Evolutionary conservation across 2,329 filamentous ascomycete species (phyloP).

Genomic region (Cercospora brassicicola): DNA sequence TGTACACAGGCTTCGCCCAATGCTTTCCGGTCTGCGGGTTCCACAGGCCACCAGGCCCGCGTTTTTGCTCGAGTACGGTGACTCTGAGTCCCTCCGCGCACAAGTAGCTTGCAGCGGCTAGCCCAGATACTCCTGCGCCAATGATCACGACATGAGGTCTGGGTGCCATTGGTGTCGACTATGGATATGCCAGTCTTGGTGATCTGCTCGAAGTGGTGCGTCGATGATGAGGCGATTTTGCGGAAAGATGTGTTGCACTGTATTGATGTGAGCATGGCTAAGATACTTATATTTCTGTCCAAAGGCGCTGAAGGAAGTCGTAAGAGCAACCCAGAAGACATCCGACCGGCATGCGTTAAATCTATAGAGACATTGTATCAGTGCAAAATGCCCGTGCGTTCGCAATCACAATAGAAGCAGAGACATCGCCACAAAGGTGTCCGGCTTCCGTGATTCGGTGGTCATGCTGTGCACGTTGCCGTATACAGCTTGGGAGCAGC

Average conservation of each 20-base stretch:
- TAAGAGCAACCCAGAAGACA: neutral
- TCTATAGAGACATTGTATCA: neutral
- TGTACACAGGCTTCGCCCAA: conserved; percentile 18
- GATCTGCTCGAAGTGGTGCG: neutral
- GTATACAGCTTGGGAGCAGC: neutral
- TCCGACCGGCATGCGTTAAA: neutral
- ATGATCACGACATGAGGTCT: conserved; percentile 6
- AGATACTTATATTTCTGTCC: neutral
- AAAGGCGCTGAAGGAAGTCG: too few relatives aligned
- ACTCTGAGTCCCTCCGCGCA: conserved; percentile 18
- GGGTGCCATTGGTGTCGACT: conserved; percentile 2
- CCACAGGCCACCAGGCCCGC: conserved; percentile 17
- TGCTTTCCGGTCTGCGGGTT: neutral
- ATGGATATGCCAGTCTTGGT: neutral
- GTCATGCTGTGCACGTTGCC: neutral
- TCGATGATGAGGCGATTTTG: neutral
- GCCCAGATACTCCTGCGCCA: conserved; percentile 19
- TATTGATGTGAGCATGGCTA: neutral
- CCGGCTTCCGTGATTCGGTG: neutral
- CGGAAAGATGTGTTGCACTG: neutral
- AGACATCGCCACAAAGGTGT: neutral
- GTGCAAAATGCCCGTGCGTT: neutral
- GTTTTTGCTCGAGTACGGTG: conserved; percentile 18
- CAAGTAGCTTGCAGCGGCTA: conserved; percentile 20
- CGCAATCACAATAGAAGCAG: neutral